phyloP scores from a whole-genome alignment of 2,329 filamentous ascomycete species.

The Massarina eburnea region DNA sequence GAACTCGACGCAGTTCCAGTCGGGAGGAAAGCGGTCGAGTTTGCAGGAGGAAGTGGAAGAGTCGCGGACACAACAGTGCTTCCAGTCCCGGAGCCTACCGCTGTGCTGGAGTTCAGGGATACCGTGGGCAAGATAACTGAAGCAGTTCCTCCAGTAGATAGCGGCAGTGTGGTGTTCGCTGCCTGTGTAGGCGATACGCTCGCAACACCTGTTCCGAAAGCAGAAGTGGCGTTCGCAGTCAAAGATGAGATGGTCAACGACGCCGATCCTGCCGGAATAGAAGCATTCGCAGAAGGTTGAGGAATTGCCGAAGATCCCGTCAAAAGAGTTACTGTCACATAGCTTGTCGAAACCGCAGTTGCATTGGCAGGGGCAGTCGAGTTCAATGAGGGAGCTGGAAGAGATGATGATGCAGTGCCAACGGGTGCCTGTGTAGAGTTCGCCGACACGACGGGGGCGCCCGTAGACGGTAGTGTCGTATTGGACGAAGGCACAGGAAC shows the following conservation, averaged over 20 bases:
- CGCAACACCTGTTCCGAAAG: conserved; percentile 3
- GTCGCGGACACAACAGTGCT: conserved; percentile 1
- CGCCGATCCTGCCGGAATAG: not conserved
- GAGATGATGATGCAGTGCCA: conserved; percentile 3
- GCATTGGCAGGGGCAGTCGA: not conserved
- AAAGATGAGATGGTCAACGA: not conserved
- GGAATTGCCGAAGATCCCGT: no score
- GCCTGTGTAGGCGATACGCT: conserved; percentile 3
- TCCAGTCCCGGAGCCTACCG: not conserved
- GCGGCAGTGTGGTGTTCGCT: conserved; percentile 1
- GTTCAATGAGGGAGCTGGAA: not conserved
- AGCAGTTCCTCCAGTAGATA: not conserved
- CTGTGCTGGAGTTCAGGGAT: not conserved
- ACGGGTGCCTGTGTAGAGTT: conserved; percentile 1
- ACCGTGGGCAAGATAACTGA: not conserved
- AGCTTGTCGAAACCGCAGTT: not conserved
- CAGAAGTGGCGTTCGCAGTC: conserved; percentile 1
- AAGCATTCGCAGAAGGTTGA: not conserved
- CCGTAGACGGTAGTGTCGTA: not conserved
- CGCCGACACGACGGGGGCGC: not conserved
- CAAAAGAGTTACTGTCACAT: no score
- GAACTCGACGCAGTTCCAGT: not conserved
- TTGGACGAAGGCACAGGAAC: conserved; percentile 1
- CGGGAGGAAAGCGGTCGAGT: not conserved
- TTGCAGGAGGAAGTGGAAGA: not conserved